phyloP scores from a whole-genome alignment of 1,284 basidiomycete species.

The Rhodotorula sp. region DNA sequence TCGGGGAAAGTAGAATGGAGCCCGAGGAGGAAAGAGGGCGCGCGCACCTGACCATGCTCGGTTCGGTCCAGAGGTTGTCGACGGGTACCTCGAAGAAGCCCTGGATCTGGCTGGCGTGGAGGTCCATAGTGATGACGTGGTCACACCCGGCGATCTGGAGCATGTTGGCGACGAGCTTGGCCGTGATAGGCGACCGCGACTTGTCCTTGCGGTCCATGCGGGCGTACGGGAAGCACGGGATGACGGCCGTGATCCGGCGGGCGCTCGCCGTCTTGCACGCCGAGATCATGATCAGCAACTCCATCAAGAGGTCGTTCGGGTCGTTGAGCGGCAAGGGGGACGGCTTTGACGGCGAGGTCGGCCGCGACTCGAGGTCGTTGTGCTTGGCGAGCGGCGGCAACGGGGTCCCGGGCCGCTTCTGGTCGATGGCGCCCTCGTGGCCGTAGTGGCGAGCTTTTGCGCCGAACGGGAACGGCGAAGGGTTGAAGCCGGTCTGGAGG shows the following conservation, averaged over 20 bases:
- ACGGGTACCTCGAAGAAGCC: constrained; percentile 99
- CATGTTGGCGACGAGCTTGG: constrained; percentile 98
- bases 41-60: constrained; percentile 44
- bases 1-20: neutral
- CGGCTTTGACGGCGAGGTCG: constrained; percentile 27
- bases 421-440: constrained; percentile 59
- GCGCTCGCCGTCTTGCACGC: constrained; percentile 98
- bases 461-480: constrained; percentile 41
- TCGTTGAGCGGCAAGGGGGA: constrained; percentile 47
- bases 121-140: constrained; percentile 98
- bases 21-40: neutral
- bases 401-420: constrained; percentile 45
- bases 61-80: constrained; percentile 75
- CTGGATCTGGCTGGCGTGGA: constrained; percentile 97
- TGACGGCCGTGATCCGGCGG: constrained; percentile 93
- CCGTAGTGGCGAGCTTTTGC: constrained; percentile 39
- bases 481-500: constrained; percentile 62
- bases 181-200: constrained; percentile 92
- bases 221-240: constrained; percentile 96
- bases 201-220: constrained; percentile 95
- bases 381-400: constrained; percentile 25
- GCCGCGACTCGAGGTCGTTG: constrained; percentile 60
- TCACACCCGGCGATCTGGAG: constrained; percentile 93
- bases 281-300: constrained; percentile 55
- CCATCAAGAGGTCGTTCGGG: constrained; percentile 63